phyloP scores from a whole-genome alignment of 2,329 filamentous ascomycete genomes.

The Xylaria sp. region DNA sequence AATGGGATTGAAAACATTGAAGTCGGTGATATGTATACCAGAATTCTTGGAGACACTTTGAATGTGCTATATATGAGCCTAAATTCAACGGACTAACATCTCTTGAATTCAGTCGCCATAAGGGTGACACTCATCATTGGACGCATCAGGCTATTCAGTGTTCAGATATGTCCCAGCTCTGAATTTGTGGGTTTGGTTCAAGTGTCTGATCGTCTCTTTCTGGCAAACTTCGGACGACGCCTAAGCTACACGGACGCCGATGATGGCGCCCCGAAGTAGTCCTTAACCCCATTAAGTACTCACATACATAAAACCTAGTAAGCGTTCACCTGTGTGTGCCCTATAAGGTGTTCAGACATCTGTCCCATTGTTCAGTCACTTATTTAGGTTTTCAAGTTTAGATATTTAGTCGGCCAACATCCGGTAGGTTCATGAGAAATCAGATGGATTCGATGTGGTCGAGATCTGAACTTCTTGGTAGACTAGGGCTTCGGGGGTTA shows the following conservation, averaged over 20 bases:
- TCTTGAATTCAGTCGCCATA: no score
- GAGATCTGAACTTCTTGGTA: neutral
- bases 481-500: neutral
- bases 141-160: no score
- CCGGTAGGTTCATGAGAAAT: neutral
- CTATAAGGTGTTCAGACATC: neutral
- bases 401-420: neutral
- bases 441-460: neutral
- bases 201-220: no score
- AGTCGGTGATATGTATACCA: no score
- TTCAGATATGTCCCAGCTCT: no score
- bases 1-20: no score
- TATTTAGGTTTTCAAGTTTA: neutral
- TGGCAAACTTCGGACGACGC: neutral
- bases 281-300: neutral
- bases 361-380: neutral
- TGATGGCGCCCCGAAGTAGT: neutral
- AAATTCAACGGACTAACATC: no score
- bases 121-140: no score
- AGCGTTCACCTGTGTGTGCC: neutral
- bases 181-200: no score
- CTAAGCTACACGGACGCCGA: neutral
- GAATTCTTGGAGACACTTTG: no score
- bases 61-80: no score
- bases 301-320: neutral